These are phyloP conservation scores for Trichophyton benhamiae DNA, from an alignment of 2,329 filamentous ascomycete genomes.

Conservation along the genomic window DNA sequence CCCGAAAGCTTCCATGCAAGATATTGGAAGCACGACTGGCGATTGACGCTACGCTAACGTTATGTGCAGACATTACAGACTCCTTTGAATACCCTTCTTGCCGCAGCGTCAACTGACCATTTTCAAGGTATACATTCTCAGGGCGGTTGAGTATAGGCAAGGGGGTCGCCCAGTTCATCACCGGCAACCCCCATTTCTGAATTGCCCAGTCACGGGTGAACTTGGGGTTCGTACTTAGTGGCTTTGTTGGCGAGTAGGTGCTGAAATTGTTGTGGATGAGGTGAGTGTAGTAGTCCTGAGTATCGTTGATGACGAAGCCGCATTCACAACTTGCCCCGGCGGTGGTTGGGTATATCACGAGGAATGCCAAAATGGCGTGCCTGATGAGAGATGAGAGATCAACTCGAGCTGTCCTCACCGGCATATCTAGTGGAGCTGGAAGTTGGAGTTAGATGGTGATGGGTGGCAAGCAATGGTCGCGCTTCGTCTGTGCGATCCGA, in stretches of 20 bases:
- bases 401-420: background rate
- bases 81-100: conserved; percentile 17
- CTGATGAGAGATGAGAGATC: background rate
- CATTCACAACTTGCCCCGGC: conserved; percentile 13
- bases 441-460: background rate
- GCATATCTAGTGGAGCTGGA: background rate
- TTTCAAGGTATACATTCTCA: conserved; percentile 19
- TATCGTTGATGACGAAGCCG: conserved; percentile 14
- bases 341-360: background rate
- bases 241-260: conserved; percentile 12
- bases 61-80: conserved; percentile 11
- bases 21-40: conserved; percentile 17
- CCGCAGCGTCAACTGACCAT: conserved; percentile 17
- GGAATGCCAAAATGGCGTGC: background rate
- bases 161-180: conserved; percentile 16
- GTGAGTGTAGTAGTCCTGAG: conserved; percentile 18
- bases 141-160: conserved; percentile 17
- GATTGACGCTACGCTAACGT: conserved; percentile 20
- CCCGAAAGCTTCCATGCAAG: conserved; percentile 19
- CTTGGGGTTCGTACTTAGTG: conserved; percentile 13
- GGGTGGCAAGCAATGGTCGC: background rate
- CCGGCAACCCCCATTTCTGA: conserved; percentile 18
- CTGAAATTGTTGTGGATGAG: conserved; percentile 18
- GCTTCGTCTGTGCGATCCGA: background rate
- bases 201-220: conserved; percentile 19